Evolutionary conservation across 371 early-diverging fungal genomes (phyloP).

Genomic region (Choanephora cucurbitarum): DNA sequence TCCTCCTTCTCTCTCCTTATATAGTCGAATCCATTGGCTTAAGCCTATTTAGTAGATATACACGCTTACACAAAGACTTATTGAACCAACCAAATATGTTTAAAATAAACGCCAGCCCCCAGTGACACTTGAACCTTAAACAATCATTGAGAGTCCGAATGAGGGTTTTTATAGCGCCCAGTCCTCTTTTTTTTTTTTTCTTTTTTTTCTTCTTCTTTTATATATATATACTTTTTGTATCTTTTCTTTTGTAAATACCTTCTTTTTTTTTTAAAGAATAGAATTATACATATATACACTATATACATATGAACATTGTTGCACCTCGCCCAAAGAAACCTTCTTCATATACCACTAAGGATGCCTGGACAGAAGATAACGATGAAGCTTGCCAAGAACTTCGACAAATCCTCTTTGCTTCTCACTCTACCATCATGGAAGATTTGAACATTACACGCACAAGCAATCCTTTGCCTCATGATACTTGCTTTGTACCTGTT

Average conservation of each 20-base stretch:
- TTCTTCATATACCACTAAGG: conserved; percentile 7
- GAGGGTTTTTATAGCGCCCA: not conserved
- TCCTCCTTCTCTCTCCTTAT: too few species aligned
- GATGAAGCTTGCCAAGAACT: conserved; percentile 34
- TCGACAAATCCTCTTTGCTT: conserved; percentile 21
- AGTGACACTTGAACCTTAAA: conserved; percentile 1
- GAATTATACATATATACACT: too few species aligned
- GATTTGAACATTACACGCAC: conserved; percentile 23
- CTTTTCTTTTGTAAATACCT: conserved; percentile 9
- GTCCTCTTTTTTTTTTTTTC: not conserved
- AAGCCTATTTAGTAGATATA: too few species aligned
- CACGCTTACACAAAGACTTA: too few species aligned
- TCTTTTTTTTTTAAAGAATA: too few species aligned
- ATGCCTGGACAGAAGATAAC: conserved; percentile 9
- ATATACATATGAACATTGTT: conserved; percentile 24
- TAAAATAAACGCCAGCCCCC: not conserved
- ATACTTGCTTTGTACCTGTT: conserved; percentile 26
- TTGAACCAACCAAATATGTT: too few species aligned
- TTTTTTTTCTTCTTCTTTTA: not conserved
- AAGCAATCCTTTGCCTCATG: conserved; percentile 33
- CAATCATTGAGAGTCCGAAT: not conserved
- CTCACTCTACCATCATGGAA: conserved; percentile 16
- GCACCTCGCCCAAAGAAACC: conserved; percentile 32
- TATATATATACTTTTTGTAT: not conserved
- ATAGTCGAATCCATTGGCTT: too few species aligned